phyloP scores from a whole-genome alignment of 1,284 basidiomycete genomes.

The Ceratobasidium papillatum region DNA sequence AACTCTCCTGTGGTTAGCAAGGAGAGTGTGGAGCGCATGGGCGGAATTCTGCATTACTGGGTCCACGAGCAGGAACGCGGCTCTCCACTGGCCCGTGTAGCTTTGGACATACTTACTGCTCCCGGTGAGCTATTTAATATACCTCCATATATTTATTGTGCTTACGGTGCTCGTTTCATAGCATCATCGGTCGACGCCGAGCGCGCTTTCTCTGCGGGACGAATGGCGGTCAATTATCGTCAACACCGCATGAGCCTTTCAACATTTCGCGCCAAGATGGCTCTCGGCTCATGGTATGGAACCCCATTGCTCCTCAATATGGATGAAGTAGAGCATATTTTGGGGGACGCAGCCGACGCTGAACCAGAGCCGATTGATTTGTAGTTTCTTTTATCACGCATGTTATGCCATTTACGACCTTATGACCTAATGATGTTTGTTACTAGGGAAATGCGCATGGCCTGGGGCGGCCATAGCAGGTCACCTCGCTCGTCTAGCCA shows the following conservation, averaged over 20 bases:
- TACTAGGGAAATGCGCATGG: no score
- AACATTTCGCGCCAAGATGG: not conserved
- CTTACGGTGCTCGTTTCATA: not conserved
- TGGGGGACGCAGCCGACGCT: no score
- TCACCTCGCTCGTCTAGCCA: no score
- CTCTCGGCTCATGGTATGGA: constrained; percentile 4
- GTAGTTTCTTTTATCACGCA: no score
- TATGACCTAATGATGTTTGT: no score
- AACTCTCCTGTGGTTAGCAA: not conserved
- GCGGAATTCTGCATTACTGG: constrained; percentile 10
- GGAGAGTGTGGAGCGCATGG: not conserved
- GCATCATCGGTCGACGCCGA: constrained; percentile 17
- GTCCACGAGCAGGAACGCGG: not conserved
- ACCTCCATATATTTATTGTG: not conserved
- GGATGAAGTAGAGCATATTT: no score
- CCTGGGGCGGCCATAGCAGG: no score
- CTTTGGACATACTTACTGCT: constrained; percentile 13
- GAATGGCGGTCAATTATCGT: constrained; percentile 7
- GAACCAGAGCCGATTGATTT: no score
- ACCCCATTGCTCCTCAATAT: not conserved
- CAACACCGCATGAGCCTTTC: not conserved
- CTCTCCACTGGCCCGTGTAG: not conserved
- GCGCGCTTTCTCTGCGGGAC: constrained; percentile 8
- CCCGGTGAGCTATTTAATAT: not conserved
- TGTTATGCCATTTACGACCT: no score